Evolutionary conservation across 2,329 filamentous ascomycete genomes (phyloP).

Genomic region (Cryphonectria radicalis): DNA sequence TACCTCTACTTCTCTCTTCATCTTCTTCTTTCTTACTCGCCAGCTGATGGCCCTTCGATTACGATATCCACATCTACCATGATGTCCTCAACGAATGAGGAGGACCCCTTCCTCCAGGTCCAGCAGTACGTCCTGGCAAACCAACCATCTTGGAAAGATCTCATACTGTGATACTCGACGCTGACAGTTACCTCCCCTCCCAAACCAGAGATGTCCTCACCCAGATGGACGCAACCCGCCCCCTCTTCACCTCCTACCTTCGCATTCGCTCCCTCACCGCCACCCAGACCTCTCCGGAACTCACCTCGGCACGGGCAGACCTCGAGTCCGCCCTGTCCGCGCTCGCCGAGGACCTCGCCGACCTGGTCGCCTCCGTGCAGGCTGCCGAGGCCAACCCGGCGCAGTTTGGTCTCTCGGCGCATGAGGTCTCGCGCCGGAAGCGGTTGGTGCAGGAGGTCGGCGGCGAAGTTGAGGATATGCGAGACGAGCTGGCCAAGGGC

Average conservation of each 20-base stretch:
- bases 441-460: slow-evolving; percentile 88
- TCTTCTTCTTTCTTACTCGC: background rate
- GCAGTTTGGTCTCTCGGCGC: slow-evolving; percentile 80
- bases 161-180: background rate
- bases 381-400: slow-evolving; percentile 88
- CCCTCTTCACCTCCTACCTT: slow-evolving; percentile 91
- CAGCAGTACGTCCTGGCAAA: slow-evolving; percentile 56
- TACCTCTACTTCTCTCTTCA: background rate
- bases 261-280: slow-evolving; percentile 89
- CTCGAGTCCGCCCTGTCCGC: slow-evolving; percentile 68
- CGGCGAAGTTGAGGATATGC: slow-evolving; percentile 87
- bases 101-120: slow-evolving; percentile 74
- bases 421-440: slow-evolving; percentile 80
- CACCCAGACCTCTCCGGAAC: slow-evolving; percentile 76
- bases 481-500: slow-evolving; percentile 72
- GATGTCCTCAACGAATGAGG: slow-evolving; percentile 70
- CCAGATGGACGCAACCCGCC: slow-evolving; percentile 78
- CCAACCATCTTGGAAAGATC: background rate
- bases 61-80: slow-evolving; percentile 45
- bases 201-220: slow-evolving; percentile 80
- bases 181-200: slow-evolving; percentile 3
- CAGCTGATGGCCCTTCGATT: slow-evolving; percentile 23
- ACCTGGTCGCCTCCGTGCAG: slow-evolving; percentile 84
- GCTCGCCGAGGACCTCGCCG: slow-evolving; percentile 81
- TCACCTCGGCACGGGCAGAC: slow-evolving; percentile 75